phyloP scores from a whole-genome alignment of 495 filamentous ascomycete species.

The Tuber brumale region DNA sequence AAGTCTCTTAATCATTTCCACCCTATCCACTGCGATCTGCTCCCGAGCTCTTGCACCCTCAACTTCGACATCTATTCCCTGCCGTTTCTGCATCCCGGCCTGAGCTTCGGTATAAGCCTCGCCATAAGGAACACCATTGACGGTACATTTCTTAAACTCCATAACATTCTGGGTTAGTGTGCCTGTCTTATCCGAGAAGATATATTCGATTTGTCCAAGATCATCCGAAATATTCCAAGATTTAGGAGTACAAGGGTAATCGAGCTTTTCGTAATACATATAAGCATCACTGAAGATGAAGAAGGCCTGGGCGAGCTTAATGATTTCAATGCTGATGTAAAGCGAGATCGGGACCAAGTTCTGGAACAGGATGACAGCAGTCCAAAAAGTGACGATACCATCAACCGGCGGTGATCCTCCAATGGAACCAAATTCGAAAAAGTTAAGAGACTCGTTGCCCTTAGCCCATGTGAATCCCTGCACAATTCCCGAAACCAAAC shows the following conservation, averaged over 20 bases:
- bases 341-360: slow-evolving; percentile 98
- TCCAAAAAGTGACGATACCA: slow-evolving; percentile 94
- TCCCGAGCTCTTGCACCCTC: slow-evolving; percentile 65
- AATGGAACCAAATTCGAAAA: slow-evolving; percentile 82
- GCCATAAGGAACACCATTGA: slow-evolving; percentile 91
- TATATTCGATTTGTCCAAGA: slow-evolving; percentile 97
- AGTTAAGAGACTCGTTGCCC: slow-evolving; percentile 64
- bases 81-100: slow-evolving; percentile 85
- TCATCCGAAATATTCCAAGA: slow-evolving; percentile 99
- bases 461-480: slow-evolving; percentile 77
- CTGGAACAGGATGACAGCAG: slow-evolving; percentile 88
- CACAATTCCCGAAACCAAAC: slow-evolving; percentile 73
- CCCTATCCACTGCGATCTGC: slow-evolving; percentile 72
- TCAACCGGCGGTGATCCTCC: slow-evolving; percentile 69
- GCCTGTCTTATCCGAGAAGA: slow-evolving; percentile 99
- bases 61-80: slow-evolving; percentile 76
- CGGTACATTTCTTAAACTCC: slow-evolving; percentile 97
- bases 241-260: slow-evolving; percentile 91
- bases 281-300: slow-evolving; percentile 94
- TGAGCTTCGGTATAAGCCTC: slow-evolving; percentile 97
- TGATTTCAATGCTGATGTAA: slow-evolving; percentile 95
- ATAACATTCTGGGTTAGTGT: slow-evolving; percentile 98
- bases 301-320: slow-evolving; percentile 83
- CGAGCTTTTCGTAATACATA: slow-evolving; percentile 95
- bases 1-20: slow-evolving; percentile 62